Percentiles rank a stretch among this genome's conserved stretches.
These are phyloP conservation scores for Neocatenulostroma microsporum DNA, from an alignment of 2,329 filamentous ascomycete genomes.

Conservation along the genomic window DNA sequence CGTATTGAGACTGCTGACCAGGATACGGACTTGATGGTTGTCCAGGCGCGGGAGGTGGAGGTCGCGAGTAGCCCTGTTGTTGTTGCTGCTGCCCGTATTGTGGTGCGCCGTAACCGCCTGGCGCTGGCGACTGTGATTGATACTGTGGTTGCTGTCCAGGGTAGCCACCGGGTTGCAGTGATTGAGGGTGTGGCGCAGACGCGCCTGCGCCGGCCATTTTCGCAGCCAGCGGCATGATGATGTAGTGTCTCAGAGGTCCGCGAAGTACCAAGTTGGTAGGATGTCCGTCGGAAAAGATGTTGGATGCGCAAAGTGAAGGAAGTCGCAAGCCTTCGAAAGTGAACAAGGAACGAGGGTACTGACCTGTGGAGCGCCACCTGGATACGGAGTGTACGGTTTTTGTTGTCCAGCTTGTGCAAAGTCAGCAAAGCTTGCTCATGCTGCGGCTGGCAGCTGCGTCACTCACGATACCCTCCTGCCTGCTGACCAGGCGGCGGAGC, in stretches of 20 bases:
- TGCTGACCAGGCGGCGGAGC: too few species aligned
- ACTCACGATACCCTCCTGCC: slow-evolving; percentile 48
- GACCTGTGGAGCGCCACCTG: slow-evolving; percentile 16
- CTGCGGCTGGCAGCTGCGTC: slow-evolving; percentile 1
- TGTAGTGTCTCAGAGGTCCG: too few species aligned
- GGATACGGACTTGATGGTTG: slow-evolving; percentile 20
- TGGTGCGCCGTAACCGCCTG: slow-evolving; percentile 12
- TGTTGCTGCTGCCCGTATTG: slow-evolving; percentile 14
- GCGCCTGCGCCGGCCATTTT: slow-evolving; percentile 23
- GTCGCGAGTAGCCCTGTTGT: slow-evolving; percentile 30
- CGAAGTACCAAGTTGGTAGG: too few species aligned
- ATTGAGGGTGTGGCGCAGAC: slow-evolving; percentile 36
- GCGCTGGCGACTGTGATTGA: slow-evolving; percentile 28
- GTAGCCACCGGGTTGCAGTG: slow-evolving; percentile 31
- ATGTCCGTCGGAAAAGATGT: slow-evolving; percentile 5
- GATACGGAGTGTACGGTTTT: slow-evolving; percentile 50
- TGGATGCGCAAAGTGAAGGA: slow-evolving; percentile 5
- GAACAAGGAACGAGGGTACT: slow-evolving; percentile 15
- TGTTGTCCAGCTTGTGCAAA: slow-evolving; percentile 32
- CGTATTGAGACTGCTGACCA: slow-evolving; percentile 15
- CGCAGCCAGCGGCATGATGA: slow-evolving; percentile 24
- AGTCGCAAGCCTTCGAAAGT: slow-evolving; percentile 15
- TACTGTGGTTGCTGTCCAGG: slow-evolving; percentile 17
- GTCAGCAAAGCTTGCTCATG: slow-evolving; percentile 12
- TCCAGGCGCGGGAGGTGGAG: slow-evolving; percentile 29